Conservation (phyloP, 2,329 filamentous ascomycete genomes). For the Aspergillus vadensis region DNA sequence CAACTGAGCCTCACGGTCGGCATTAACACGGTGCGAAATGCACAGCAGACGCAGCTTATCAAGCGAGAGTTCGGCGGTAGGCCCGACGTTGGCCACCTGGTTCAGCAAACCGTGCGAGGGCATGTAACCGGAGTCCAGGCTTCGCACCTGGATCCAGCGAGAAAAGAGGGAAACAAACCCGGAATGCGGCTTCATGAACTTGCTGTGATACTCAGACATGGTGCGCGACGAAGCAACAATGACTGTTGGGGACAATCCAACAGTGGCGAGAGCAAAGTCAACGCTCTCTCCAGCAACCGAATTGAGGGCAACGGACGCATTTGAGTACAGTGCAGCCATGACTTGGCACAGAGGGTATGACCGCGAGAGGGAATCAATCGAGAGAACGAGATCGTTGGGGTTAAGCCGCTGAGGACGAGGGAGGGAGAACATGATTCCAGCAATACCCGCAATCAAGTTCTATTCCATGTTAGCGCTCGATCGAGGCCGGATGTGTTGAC, state of each 20-base stretch:
- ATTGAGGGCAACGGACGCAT: conserved; percentile 83
- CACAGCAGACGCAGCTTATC: conserved; percentile 81
- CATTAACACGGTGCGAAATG: conserved; percentile 71
- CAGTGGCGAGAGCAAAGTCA: conserved; percentile 72
- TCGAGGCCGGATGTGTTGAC: background rate
- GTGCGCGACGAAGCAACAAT: conserved; percentile 76
- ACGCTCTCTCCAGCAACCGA: conserved; percentile 76
- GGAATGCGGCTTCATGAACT: conserved; percentile 61
- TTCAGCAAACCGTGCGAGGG: conserved; percentile 66
- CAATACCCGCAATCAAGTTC: conserved; percentile 87
- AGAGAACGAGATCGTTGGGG: conserved; percentile 77
- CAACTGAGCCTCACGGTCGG: conserved; percentile 62
- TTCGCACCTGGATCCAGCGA: conserved; percentile 71
- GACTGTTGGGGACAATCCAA: conserved; percentile 76
- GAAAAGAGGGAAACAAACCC: conserved; percentile 67
- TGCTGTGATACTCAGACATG: conserved; percentile 66
- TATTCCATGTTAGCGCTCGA: conserved; percentile 27
- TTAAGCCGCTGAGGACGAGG: conserved; percentile 73
- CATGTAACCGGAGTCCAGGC: conserved; percentile 73
- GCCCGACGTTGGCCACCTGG: conserved; percentile 38
- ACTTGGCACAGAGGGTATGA: conserved; percentile 79
- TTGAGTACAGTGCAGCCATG: conserved; percentile 79
- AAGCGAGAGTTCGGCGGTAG: conserved; percentile 44
- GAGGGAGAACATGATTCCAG: conserved; percentile 73
- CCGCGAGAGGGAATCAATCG: conserved; percentile 77